Conservation (phyloP, 2,329 filamentous ascomycete genomes). For the Sclerotinia trifoliorum region DNA sequence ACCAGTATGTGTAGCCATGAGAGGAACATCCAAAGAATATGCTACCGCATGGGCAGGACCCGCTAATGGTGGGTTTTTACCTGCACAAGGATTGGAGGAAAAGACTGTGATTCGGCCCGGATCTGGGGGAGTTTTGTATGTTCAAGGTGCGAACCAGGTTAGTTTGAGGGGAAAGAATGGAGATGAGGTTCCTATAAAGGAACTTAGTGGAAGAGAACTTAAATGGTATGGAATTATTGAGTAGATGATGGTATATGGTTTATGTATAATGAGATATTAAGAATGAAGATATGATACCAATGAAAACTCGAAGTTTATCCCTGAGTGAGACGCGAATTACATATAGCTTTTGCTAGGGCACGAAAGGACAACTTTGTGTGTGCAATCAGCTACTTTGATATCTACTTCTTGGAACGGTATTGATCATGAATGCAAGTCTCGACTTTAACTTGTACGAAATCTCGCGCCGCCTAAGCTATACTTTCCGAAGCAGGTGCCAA, state of each 20-base stretch:
- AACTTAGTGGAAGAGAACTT: background rate
- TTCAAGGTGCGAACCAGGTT: slow-evolving; percentile 23
- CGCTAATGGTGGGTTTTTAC: slow-evolving; percentile 7
- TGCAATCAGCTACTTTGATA: no score
- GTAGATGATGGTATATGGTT: background rate
- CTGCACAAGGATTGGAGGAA: background rate
- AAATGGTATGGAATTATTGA: slow-evolving; percentile 16
- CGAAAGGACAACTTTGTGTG: no score
- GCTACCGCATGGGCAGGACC: slow-evolving; percentile 2
- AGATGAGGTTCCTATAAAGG: background rate
- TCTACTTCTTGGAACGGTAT: no score
- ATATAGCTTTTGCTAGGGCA: no score
- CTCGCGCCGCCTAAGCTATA: no score
- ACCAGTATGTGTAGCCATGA: slow-evolving; percentile 27
- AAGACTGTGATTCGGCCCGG: background rate
- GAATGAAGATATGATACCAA: background rate
- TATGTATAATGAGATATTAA: slow-evolving; percentile 6
- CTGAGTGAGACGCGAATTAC: background rate
- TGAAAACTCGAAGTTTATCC: background rate
- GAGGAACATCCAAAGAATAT: background rate
- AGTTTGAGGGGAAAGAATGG: slow-evolving; percentile 8
- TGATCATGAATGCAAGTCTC: no score
- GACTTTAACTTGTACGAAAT: no score
- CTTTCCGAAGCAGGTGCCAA: no score
- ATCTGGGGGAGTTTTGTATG: slow-evolving; percentile 29